A percentile compares a stretch with the other conserved stretches of the same genome.
Conservation (phyloP, 805 yeast genomes). For the Spencermartinsiella europaea region DNA sequence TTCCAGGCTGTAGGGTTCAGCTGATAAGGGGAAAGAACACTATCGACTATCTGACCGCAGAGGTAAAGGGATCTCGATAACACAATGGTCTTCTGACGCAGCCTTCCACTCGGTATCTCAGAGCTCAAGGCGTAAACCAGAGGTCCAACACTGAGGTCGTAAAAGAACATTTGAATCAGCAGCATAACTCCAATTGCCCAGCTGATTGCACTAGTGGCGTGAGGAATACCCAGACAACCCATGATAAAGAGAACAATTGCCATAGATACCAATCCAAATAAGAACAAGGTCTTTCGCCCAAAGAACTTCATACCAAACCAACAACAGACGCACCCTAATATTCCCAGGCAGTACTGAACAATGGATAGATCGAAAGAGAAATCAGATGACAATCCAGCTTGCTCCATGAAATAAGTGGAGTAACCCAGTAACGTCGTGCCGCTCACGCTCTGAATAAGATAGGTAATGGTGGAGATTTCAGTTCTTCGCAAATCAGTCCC, state of each 20-base stretch:
- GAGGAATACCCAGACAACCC: conserved; percentile 41
- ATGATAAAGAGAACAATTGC: conserved; percentile 37
- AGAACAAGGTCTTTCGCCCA: conserved; percentile 22
- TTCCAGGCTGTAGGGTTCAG: conserved; percentile 42
- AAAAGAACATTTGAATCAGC: conserved; percentile 7
- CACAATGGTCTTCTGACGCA: conserved; percentile 40
- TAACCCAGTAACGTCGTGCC: conserved; percentile 33
- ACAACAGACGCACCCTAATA: conserved; percentile 36
- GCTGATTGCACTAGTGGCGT: background rate
- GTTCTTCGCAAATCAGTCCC: conserved; percentile 46
- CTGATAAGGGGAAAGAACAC: conserved; percentile 37
- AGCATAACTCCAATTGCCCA: conserved; percentile 9
- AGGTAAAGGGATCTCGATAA: conserved; percentile 33
- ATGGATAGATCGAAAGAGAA: conserved; percentile 42
- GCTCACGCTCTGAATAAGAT: conserved; percentile 38
- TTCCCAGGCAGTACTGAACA: conserved; percentile 42
- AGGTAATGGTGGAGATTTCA: conserved; percentile 39
- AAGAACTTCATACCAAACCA: conserved; percentile 19
- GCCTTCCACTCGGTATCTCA: conserved; percentile 38
- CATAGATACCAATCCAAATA: conserved; percentile 35
- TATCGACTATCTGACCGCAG: conserved; percentile 14
- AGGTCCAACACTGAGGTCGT: conserved; percentile 9
- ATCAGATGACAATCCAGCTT: conserved; percentile 32
- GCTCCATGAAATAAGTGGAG: conserved; percentile 37
- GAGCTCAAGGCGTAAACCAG: conserved; percentile 37